A percentile compares a stretch with the other conserved stretches of the same genome.
Conservation (phyloP, 176 grass and related monocot species). For the Pontederia crassipes region DNA sequence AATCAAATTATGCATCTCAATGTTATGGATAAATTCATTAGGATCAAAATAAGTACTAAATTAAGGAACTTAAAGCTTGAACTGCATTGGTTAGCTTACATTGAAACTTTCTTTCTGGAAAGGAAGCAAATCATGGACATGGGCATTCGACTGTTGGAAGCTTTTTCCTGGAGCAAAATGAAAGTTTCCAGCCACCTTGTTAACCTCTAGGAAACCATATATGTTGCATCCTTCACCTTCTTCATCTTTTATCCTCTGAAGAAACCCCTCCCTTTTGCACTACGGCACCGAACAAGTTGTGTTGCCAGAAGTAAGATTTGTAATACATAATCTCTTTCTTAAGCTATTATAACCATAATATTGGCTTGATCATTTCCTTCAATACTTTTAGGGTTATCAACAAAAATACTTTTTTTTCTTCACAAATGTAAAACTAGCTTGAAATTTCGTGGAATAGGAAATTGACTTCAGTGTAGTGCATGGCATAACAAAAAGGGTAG, state of each 20-base stretch:
- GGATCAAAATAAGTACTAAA: too few relatives aligned
- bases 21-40: not conserved
- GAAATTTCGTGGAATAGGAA: too few relatives aligned
- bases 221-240: constrained; percentile 99
- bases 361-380: too few relatives aligned
- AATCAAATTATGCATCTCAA: not conserved
- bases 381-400: too few relatives aligned
- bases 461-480: too few relatives aligned
- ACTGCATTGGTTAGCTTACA: constrained; percentile 38
- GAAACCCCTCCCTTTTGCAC: constrained; percentile 99
- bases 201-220: constrained; percentile 86
- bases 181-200: constrained; percentile 97
- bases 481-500: too few relatives aligned
- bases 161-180: constrained; percentile 99
- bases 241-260: constrained; percentile 95
- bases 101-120: constrained; percentile 99
- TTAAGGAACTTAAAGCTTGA: too few relatives aligned
- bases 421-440: too few relatives aligned
- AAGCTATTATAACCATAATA: not conserved
- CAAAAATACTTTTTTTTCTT: too few relatives aligned
- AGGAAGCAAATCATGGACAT: constrained; percentile 93
- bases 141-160: constrained; percentile 92
- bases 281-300: constrained; percentile 11
- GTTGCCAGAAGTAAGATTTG: not conserved
- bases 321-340: not conserved